Percentiles rank a stretch among this genome's conserved stretches.
Conservation (phyloP, 2,329 filamentous ascomycete species). For the Colletotrichum filicis region DNA sequence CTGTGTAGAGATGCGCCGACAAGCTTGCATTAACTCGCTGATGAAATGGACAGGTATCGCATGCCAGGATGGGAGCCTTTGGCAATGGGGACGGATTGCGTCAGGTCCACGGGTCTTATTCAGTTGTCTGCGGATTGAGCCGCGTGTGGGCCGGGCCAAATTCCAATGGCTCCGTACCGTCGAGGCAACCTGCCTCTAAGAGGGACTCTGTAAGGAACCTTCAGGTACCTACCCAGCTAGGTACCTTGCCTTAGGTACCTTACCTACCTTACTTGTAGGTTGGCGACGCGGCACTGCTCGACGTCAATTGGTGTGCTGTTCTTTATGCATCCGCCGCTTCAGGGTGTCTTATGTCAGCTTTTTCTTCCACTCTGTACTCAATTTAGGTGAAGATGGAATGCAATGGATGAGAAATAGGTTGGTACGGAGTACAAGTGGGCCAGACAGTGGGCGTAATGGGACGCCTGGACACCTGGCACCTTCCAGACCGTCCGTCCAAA, state of each 20-base stretch:
- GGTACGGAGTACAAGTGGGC: neutral
- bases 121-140: conserved; percentile 15
- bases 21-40: conserved; percentile 9
- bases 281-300: neutral
- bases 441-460: neutral
- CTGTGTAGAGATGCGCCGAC: neutral
- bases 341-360: neutral
- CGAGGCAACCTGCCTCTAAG: neutral
- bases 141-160: conserved; percentile 14
- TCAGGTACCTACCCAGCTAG: neutral
- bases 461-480: conserved; percentile 1
- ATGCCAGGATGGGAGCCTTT: neutral
- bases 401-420: neutral
- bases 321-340: too few species aligned
- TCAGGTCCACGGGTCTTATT: conserved; percentile 1
- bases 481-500: neutral
- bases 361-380: neutral
- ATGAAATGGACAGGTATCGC: conserved; percentile 27
- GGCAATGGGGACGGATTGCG: conserved; percentile 1
- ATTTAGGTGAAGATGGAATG: neutral
- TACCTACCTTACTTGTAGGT: neutral
- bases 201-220: too few species aligned
- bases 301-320: neutral
- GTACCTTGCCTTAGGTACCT: too few species aligned
- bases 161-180: neutral